These are phyloP conservation scores for Ajuga chamaepitys DNA, from an alignment of 257 asterid genomes.

Conservation along the genomic window DNA sequence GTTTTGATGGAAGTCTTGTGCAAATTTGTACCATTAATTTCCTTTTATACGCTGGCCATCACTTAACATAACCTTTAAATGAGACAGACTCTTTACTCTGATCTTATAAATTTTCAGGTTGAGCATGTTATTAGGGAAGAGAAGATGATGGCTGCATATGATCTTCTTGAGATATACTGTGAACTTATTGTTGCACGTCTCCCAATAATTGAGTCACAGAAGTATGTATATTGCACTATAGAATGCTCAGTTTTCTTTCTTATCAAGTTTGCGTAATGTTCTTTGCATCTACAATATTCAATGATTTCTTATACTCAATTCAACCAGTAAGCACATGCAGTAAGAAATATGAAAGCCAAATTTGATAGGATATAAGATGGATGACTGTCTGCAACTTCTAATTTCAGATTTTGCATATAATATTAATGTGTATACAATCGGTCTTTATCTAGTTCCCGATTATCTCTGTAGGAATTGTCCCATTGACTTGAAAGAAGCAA, in stretches of 20 bases:
- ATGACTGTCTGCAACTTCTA: background rate
- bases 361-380: background rate
- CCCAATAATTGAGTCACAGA: constrained; percentile 85
- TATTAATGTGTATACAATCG: background rate
- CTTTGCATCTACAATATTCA: constrained; percentile 5
- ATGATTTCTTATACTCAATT: background rate
- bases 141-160: constrained; percentile 93
- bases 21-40: constrained; percentile 6
- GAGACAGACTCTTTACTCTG: constrained; percentile 1
- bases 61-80: background rate
- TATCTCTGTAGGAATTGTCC: constrained; percentile 67
- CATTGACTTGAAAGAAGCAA: constrained; percentile 92
- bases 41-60: background rate
- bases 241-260: constrained; percentile 2
- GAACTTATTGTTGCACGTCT: constrained; percentile 81
- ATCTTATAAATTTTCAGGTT: constrained; percentile 46
- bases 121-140: constrained; percentile 96
- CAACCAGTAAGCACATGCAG: constrained; percentile 3
- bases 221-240: constrained; percentile 42
- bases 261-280: background rate
- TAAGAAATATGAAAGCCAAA: background rate
- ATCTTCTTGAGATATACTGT: constrained; percentile 78
- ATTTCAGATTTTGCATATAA: constrained; percentile 3
- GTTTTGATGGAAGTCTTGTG: background rate
- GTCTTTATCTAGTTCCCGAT: constrained; percentile 12